Conservation (phyloP, 495 filamentous ascomycete species). For the Penicillium robsamsonii region DNA sequence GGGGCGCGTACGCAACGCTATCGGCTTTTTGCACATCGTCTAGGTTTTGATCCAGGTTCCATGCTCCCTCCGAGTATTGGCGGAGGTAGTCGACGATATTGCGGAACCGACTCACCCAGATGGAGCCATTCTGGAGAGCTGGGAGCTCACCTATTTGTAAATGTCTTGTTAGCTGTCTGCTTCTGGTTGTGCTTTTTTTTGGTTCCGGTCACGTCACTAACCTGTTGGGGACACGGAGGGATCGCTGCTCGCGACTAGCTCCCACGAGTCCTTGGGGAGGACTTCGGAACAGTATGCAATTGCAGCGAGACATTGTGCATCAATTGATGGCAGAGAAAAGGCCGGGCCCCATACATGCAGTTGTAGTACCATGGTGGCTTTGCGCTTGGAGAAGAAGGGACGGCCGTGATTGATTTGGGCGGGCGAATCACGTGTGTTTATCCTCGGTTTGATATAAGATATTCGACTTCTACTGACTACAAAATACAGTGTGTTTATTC, state of each 20-base stretch:
- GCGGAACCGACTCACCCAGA: conserved; percentile 67
- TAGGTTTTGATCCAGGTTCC: conserved; percentile 54
- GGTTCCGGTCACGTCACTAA: conserved; percentile 46
- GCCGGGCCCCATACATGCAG: conserved; percentile 91
- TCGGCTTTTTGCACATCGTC: conserved; percentile 49
- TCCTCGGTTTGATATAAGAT: background rate
- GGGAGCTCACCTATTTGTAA: conserved; percentile 65
- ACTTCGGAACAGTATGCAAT: conserved; percentile 66
- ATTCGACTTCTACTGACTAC: background rate
- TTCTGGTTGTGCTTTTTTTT: background rate
- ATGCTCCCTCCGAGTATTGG: conserved; percentile 49
- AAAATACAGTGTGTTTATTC: background rate
- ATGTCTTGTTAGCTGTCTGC: conserved; percentile 5
- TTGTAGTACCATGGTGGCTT: conserved; percentile 60
- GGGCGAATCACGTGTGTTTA: conserved; percentile 33
- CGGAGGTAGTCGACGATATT: conserved; percentile 71
- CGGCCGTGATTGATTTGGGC: conserved; percentile 18
- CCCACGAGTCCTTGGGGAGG: conserved; percentile 62
- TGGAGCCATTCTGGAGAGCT: conserved; percentile 60
- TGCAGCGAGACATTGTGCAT: conserved; percentile 79
- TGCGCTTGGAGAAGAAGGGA: conserved; percentile 20
- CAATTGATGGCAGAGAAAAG: conserved; percentile 83
- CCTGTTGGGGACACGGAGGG: conserved; percentile 71
- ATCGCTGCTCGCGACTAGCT: conserved; percentile 72
- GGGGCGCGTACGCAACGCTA: conserved; percentile 48